A percentile compares a stretch with the other conserved stretches of the same genome.
Evolutionary conservation across 2,329 filamentous ascomycete genomes (phyloP).

Genomic region (Penicillium capsulatum): DNA sequence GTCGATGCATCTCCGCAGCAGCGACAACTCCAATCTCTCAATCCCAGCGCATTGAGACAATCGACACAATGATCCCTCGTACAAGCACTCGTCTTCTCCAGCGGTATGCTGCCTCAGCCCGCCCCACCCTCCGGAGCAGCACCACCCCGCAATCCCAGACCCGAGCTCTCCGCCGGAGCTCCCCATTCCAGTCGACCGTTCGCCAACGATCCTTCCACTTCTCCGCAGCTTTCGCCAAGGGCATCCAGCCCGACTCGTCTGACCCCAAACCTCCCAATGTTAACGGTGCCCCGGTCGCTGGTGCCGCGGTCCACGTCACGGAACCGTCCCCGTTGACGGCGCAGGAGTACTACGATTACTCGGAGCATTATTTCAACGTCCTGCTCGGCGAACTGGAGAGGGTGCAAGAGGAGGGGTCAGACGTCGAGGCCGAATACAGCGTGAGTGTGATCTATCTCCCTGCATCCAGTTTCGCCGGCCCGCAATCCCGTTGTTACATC

Average conservation of each 20-base stretch:
- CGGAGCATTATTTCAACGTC: conserved; percentile 68
- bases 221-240: conserved; percentile 40
- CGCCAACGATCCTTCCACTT: conserved; percentile 33
- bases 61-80: neutral
- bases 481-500: neutral
- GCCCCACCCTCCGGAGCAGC: neutral
- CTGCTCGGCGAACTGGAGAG: conserved; percentile 63
- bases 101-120: neutral
- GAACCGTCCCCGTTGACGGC: conserved; percentile 64
- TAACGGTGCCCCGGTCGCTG: conserved; percentile 38
- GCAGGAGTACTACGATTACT: conserved; percentile 69
- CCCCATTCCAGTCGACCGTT: conserved; percentile 5
- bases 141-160: conserved; percentile 1
- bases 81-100: neutral
- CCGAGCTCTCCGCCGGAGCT: conserved; percentile 8
- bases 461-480: neutral
- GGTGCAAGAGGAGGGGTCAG: conserved; percentile 64
- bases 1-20: neutral
- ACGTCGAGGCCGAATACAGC: conserved; percentile 83
- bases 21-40: neutral
- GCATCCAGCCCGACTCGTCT: conserved; percentile 58
- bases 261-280: conserved; percentile 48
- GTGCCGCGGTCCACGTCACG: conserved; percentile 40
- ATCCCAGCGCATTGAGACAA: neutral
- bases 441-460: conserved; percentile 50